Evolutionary conservation across 2,329 filamentous ascomycete species (phyloP).

Genomic region (Bipolaris victoriae): DNA sequence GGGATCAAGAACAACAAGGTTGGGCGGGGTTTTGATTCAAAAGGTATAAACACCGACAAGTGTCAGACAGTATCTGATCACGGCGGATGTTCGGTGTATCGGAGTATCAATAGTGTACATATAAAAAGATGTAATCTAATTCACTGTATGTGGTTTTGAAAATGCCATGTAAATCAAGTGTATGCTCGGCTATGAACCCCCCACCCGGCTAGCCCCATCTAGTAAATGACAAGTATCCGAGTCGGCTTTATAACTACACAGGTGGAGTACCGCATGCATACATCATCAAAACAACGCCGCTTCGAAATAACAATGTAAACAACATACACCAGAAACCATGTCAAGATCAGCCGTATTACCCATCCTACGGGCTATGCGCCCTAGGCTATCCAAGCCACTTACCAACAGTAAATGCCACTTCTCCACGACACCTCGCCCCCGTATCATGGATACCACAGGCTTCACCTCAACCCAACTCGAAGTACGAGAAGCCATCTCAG

Average conservation of each 20-base stretch:
- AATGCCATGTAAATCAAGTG: background rate
- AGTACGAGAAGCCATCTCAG: conserved; percentile 72
- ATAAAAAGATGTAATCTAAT: too few species aligned
- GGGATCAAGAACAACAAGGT: too few species aligned
- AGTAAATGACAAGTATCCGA: background rate
- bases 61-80: too few species aligned
- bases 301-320: background rate
- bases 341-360: background rate
- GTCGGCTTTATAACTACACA: conserved; percentile 6
- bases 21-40: background rate
- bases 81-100: too few species aligned
- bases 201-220: conserved; percentile 1
- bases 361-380: background rate
- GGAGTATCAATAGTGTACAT: too few species aligned
- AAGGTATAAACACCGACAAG: too few species aligned
- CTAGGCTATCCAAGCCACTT: background rate
- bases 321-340: background rate
- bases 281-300: background rate
- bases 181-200: background rate
- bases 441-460: conserved; percentile 72
- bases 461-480: conserved; percentile 76
- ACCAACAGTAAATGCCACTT: conserved; percentile 27
- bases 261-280: background rate
- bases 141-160: background rate
- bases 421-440: conserved; percentile 33